Percentiles rank a stretch among this genome's conserved stretches.
phyloP scores from a whole-genome alignment of 2,329 filamentous ascomycete genomes.

The Microdochium nivale region DNA sequence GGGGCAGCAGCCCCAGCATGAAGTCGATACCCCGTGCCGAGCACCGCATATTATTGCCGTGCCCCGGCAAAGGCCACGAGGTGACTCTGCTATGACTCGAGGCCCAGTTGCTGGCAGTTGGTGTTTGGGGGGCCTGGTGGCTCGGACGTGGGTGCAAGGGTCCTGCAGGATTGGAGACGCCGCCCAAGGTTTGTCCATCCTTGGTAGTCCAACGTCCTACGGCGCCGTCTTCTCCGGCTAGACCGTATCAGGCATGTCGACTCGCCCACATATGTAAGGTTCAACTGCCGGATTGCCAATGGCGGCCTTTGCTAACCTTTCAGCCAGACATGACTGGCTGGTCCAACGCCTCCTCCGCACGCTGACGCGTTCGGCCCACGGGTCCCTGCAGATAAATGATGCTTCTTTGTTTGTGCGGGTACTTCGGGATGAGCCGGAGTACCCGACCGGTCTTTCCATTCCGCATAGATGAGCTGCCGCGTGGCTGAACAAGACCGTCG shows the following conservation, averaged over 20 bases:
- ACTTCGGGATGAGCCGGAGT: too few species aligned
- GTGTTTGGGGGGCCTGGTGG: neutral
- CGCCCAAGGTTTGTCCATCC: neutral
- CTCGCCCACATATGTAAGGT: neutral
- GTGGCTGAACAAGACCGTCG: too few species aligned
- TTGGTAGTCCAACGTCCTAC: neutral
- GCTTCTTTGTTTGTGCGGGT: too few species aligned
- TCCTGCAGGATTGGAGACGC: neutral
- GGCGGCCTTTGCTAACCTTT: too few species aligned
- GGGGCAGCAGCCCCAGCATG: neutral
- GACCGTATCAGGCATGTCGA: neutral
- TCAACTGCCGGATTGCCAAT: neutral
- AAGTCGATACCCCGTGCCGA: neutral
- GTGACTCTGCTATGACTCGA: neutral
- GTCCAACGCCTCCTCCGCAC: too few species aligned
- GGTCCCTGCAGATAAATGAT: too few species aligned
- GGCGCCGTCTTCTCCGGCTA: neutral
- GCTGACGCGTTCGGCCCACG: too few species aligned
- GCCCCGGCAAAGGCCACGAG: neutral
- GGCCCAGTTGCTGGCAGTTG: neutral
- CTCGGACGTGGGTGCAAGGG: neutral
- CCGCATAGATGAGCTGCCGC: too few species aligned
- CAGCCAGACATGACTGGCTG: too few species aligned
- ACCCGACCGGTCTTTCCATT: too few species aligned
- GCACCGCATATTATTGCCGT: too few species aligned